Evolutionary conservation across 2,329 filamentous ascomycete genomes (phyloP), one percentile per base, ranked within the genome.

Genomic region (Alternaria sp.): DNA sequence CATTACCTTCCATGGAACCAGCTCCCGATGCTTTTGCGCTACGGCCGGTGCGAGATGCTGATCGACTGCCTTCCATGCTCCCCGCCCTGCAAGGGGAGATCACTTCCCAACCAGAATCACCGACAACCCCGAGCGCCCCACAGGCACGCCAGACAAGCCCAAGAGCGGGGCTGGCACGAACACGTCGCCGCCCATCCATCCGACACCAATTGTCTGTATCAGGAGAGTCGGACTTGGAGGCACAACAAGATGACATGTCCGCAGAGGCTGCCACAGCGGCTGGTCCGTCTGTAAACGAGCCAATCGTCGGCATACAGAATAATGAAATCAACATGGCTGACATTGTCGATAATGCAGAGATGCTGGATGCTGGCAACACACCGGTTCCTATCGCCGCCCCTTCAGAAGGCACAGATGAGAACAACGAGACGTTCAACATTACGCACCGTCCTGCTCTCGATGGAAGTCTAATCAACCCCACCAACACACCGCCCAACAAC

Each of bases 191-290:
- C 36, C 93, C 93, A 34, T 93, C 93, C 0, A 95, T 97, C 68
- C 88, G 93, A 59, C 94, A 97, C 72, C 93, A 97, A 73, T 88
- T 91, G 64, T 97, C 94, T 18, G 86, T 86, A 51, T 95, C 91
- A n/a, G 91, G 89, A 6, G 94, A 97, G 67, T 88, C 89, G 7
- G 94, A 98, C 51, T 59, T 78, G 72, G 94, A 97, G 76, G 86
- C 91, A 63, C 92, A 93, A 72, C 88, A 89, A 11, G 94, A 98
- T 64, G 93, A 94, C 70, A 87, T 90, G 72, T 87, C 88, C 18
- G 91, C 90, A n/a, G 91, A 94, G 68, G 90, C 90, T 68, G 89
- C 91, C 22, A 87, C 89, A 18, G 90, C 92, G 76, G 87, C 89
- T 34, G 91, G 93, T 55, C 91, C 94, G 80, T 87, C 82, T 52